A percentile compares a stretch with the other conserved stretches of the same genome.
phyloP scores from a whole-genome alignment of 73 alveolate species.

The Paramecium sonneborni region DNA sequence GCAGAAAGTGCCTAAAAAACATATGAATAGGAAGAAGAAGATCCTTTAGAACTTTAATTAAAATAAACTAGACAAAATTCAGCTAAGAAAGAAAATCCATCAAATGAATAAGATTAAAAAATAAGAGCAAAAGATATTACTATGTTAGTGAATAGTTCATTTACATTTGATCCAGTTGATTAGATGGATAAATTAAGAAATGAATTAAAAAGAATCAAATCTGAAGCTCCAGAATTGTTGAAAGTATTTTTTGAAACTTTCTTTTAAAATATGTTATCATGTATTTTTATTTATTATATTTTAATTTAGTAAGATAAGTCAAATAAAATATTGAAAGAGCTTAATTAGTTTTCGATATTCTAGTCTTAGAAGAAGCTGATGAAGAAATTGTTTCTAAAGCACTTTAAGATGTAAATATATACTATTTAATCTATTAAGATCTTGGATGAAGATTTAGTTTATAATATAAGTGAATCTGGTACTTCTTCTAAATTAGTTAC shows the following conservation, averaged over 20 bases:
- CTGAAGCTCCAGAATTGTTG: neutral
- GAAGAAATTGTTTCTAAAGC: neutral
- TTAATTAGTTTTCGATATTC: neutral
- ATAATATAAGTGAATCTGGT: neutral
- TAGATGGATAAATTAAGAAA: neutral
- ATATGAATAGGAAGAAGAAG: neutral
- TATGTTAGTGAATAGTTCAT: neutral
- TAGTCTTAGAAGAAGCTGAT: neutral
- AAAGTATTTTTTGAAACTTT: neutral
- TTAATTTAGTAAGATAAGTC: neutral
- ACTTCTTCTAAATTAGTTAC: neutral
- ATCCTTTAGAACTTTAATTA: neutral
- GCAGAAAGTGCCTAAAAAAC: neutral
- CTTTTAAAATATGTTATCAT: neutral
- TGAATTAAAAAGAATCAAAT: neutral
- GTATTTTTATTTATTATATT: neutral
- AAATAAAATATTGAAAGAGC: slow-evolving; percentile 6
- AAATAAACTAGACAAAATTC: neutral
- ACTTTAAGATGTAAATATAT: neutral
- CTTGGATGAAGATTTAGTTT: neutral
- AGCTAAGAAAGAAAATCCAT: neutral
- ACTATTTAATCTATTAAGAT: neutral
- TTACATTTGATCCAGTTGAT: neutral
- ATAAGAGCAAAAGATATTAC: neutral
- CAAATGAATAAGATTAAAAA: neutral